Evolutionary conservation across 177 flowering plant species (phyloP), one percentile per base, ranked within the genome.

Genomic region (Vitis hybrid): DNA sequence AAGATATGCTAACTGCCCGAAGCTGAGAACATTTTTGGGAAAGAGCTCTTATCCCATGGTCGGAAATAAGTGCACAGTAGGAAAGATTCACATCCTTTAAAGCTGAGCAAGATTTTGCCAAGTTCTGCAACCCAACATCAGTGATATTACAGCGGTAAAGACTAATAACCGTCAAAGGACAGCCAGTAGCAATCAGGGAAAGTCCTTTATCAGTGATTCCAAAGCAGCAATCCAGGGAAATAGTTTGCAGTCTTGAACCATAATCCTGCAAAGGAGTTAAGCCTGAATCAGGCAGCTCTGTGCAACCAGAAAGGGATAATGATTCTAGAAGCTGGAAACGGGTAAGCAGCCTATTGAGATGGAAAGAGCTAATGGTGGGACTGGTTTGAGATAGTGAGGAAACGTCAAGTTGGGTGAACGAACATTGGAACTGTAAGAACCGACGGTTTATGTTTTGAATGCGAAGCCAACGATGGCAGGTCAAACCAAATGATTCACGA

Each of bases 401-500:
- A 69, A 40, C 32, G 50, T 13, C 50, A 7, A 62, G 52, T 5
- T 65, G 67, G 32, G 70, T 61, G 45, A 87, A 72, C 17, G 89
- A 83, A 64, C 88, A 89, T 11, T 74, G 64, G 48, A 91, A 83
- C 45, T 83, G 88, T 56, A 92, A 79, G 2, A 88, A 84, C 54
- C 75, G 63, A n/a, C 89, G 89, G 57, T 77, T 69, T 23, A 70
- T 69, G 40, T 83, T 88, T 71, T 87, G 90, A 72, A 92, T 81
- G 18, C 71, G 83, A 70, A 87, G 91, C 94, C 89, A 87, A 1
- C 83, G 82, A n/a, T 58, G 89, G 60, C 91, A 92, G 50, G 97
- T 88, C 78, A 88, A 71, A 52, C 97, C 93, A 78, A 92, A 92
- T 32, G 93, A 86, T 45, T 86, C 84, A 21, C 83, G 85, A 67